These are phyloP conservation scores for Aegilops longissima DNA, from an alignment of 176 grass and related monocot species.

Conservation along the genomic window DNA sequence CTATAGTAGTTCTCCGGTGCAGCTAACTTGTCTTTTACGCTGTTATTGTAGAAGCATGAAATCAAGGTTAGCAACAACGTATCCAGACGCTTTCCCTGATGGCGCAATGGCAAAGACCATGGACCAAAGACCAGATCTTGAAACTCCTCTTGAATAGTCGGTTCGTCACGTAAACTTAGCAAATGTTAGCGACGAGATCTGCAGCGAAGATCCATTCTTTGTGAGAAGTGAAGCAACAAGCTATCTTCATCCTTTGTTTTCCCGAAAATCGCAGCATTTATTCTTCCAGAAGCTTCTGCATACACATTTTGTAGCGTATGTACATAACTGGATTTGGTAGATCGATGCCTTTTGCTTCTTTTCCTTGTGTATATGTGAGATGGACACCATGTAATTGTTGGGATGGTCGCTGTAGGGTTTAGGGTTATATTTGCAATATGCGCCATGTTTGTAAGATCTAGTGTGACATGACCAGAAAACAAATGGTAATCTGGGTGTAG, in stretches of 20 bases:
- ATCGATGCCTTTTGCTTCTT: neutral
- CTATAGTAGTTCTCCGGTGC: neutral
- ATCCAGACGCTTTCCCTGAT: constrained; percentile 92
- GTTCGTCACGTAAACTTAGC: neutral
- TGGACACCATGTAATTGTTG: neutral
- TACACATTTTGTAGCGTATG: neutral
- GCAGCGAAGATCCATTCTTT: neutral
- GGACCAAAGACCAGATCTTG: constrained; percentile 91
- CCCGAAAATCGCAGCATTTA: neutral
- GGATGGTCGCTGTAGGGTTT: neutral
- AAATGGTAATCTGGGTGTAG: neutral
- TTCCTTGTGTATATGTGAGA: neutral
- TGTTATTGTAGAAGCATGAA: constrained; percentile 66
- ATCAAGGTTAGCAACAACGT: constrained; percentile 63
- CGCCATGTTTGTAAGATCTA: neutral
- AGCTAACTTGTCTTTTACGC: constrained; percentile 4
- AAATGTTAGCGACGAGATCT: neutral
- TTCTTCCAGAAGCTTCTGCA: neutral
- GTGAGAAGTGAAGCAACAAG: neutral
- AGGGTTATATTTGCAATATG: neutral
- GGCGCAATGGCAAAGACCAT: constrained; percentile 40
- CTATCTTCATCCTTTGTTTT: neutral
- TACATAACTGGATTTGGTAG: constrained; percentile 3
- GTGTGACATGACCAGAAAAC: neutral
- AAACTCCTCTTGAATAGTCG: constrained; percentile 50